These are phyloP conservation scores for Neurospora discreta DNA, from an alignment of 495 filamentous ascomycete genomes.

Conservation along the genomic window DNA sequence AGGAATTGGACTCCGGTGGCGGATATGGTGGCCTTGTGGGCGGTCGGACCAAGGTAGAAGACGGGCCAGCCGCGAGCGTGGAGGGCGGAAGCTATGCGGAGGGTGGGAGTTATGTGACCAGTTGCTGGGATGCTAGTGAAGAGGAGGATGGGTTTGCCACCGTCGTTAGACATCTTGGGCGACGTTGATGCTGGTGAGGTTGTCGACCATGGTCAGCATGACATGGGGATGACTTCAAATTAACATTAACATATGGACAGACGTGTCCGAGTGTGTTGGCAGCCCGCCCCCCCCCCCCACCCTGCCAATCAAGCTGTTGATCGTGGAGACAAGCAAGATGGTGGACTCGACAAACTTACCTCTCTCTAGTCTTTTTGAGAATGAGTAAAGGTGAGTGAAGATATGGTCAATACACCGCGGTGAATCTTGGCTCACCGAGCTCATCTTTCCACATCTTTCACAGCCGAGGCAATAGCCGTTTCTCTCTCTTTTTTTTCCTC, in stretches of 20 bases:
- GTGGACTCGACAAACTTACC: background rate
- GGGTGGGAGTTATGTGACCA: constrained; percentile 6
- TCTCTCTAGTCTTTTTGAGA: background rate
- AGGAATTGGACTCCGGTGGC: constrained; percentile 19
- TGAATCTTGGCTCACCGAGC: background rate
- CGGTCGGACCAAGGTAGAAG: constrained; percentile 22
- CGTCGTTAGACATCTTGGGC: background rate
- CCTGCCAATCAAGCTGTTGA: background rate
- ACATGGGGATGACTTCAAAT: too few relatives aligned
- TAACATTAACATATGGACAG: too few relatives aligned
- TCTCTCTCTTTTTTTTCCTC: too few relatives aligned
- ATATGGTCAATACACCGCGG: background rate
- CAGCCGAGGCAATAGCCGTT: background rate
- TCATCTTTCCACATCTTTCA: background rate
- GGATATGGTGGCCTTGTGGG: constrained; percentile 18
- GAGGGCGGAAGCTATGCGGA: constrained; percentile 2
- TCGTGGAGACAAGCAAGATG: background rate
- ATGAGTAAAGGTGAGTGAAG: background rate
- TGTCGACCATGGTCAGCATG: background rate
- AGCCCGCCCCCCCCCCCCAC: too few relatives aligned
- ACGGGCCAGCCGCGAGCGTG: constrained; percentile 12
- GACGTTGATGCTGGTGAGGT: background rate
- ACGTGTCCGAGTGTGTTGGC: too few relatives aligned
- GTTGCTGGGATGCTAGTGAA: background rate
- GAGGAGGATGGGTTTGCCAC: constrained; percentile 16